These are phyloP conservation scores for Chalciporus sp. DNA, from an alignment of 1,284 basidiomycete species.

Conservation along the genomic window DNA sequence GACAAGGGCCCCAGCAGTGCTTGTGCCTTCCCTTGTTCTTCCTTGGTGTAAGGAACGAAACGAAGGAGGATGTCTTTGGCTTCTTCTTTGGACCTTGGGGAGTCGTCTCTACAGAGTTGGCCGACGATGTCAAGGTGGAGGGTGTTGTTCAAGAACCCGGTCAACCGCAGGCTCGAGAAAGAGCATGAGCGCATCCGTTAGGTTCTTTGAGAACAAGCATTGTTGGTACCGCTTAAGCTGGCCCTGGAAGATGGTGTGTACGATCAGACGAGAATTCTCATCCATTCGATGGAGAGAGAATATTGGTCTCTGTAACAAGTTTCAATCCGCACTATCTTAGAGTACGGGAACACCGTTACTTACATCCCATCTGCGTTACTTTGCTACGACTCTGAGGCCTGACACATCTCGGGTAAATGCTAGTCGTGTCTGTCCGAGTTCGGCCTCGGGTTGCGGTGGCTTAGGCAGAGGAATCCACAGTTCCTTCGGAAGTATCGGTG, in stretches of 20 bases:
- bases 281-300: slow-evolving; percentile 66
- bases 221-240: slow-evolving; percentile 80
- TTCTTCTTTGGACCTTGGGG: slow-evolving; percentile 50
- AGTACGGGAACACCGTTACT: not conserved
- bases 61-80: slow-evolving; percentile 60
- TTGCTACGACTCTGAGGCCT: not conserved
- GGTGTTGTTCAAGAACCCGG: slow-evolving; percentile 23
- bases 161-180: slow-evolving; percentile 63
- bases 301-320: slow-evolving; percentile 57
- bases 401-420: slow-evolving; percentile 13
- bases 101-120: slow-evolving; percentile 28
- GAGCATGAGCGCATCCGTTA: slow-evolving; percentile 85
- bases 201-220: slow-evolving; percentile 88
- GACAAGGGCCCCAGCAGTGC: slow-evolving; percentile 45
- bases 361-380: not conserved
- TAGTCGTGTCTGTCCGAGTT: slow-evolving; percentile 26
- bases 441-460: slow-evolving; percentile 4
- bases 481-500: slow-evolving; percentile 37
- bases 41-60: slow-evolving; percentile 79
- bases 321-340: slow-evolving; percentile 26
- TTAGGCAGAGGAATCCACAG: slow-evolving; percentile 15
- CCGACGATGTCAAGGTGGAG: slow-evolving; percentile 26
- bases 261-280: slow-evolving; percentile 71
- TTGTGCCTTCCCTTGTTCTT: slow-evolving; percentile 52
- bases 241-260: slow-evolving; percentile 78